Base-by-base conservation (phyloP, 2,329 filamentous ascomycete species). In the Colletotrichum paranaense region DNA sequence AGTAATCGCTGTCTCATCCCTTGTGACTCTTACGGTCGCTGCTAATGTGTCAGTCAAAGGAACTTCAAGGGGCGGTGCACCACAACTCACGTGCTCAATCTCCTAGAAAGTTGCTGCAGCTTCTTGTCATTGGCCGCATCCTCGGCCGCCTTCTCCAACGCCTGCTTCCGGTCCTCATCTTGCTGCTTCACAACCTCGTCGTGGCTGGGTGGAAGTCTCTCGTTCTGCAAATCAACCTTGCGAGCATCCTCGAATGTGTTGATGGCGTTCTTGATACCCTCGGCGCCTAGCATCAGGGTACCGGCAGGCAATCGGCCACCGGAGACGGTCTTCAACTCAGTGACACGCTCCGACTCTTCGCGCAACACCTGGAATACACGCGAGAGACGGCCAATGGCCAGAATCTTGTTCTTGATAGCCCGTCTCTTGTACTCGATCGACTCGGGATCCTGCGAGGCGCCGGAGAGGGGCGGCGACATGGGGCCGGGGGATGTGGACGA, bases 361-460 rank as follows among this genome's bases (percentile, higher is more conserved):
- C 97, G 95, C 78, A 99, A 86, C 63, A 99, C 97, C 83, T 99
- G 97, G 92, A 99, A 99, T 74, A 99, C 97, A 78, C 97, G 94
- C 49, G 97, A 98, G 76, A 99, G 89, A 78, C 97, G 94, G 35
- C 97, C 97, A 80, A 99, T 99, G 74, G 97, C 97, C 78, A 99
- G 87, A 80, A 99, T 98, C 88, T 99, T 99, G 92, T 99, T 99
- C 89, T 98, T 98, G 90, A 99, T 98, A 4, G 95, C 95, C 58
- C 95, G 92, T 80, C 97, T 91, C 89, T 98, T 98, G 88, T 93
- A 96, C 82, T 99, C 97, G 78, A 93, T 94, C 65, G 93, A 95
- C 63, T 98, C 95, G 14, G 93, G 92, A 79, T 98, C 96, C 79
- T 87, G 84, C 62, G 76, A 76, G 58, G 83, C 75, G 60, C 77